Conservation (phyloP, 1,284 basidiomycete species). For the Omphalotus olearius region DNA sequence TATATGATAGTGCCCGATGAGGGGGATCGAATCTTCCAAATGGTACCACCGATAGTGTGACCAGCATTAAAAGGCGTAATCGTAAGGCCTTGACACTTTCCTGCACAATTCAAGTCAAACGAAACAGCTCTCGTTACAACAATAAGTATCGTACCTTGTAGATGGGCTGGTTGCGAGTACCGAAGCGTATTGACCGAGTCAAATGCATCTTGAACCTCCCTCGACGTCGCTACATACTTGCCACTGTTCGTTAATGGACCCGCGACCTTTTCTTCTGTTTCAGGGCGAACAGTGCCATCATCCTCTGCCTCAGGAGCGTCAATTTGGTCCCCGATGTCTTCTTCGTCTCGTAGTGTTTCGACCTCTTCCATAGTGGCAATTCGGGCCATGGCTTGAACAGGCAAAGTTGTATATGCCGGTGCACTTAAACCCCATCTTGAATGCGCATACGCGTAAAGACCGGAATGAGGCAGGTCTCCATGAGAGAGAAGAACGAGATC, state of each 20-base stretch:
- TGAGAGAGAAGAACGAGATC: constrained; percentile 92
- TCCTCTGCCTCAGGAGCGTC: constrained; percentile 21
- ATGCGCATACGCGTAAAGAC: constrained; percentile 89
- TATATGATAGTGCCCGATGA: constrained; percentile 95
- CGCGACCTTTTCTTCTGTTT: constrained; percentile 22
- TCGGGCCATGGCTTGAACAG: constrained; percentile 94
- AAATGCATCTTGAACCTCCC: constrained; percentile 94
- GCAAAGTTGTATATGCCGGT: constrained; percentile 94
- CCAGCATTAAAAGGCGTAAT: constrained; percentile 97
- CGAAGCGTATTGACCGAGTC: constrained; percentile 89
- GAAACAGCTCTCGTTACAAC: neutral
- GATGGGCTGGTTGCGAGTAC: constrained; percentile 93
- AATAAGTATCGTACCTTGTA: constrained; percentile 65
- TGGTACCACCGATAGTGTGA: constrained; percentile 93
- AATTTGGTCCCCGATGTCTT: constrained; percentile 50
- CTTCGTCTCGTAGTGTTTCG: constrained; percentile 75
- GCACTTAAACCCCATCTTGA: constrained; percentile 86
- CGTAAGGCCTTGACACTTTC: constrained; percentile 87
- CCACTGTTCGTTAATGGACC: constrained; percentile 22
- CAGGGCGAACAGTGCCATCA: constrained; percentile 19
- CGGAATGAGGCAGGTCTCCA: constrained; percentile 85
- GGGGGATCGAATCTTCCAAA: constrained; percentile 98
- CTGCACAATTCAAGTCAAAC: constrained; percentile 32
- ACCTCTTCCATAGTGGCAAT: constrained; percentile 85
- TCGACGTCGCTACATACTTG: constrained; percentile 71